Conservation (phyloP, 768 basidiomycete genomes). For the Psilocybe cubensis region DNA sequence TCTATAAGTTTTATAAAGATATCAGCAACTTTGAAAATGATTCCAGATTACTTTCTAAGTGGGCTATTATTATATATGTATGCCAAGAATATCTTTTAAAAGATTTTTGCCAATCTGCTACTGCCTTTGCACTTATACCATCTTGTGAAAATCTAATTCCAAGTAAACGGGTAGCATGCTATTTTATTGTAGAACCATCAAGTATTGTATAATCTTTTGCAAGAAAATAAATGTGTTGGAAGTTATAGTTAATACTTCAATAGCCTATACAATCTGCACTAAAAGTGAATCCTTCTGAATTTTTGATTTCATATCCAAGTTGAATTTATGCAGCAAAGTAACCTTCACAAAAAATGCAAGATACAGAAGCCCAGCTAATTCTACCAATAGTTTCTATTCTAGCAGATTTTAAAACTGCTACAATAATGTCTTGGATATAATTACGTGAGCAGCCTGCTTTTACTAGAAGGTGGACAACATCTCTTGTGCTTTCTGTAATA, state of each 20-base stretch:
- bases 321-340: constrained; percentile 27
- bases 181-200: background rate
- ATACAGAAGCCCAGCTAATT: constrained; percentile 16
- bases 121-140: constrained; percentile 23
- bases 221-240: constrained; percentile 19
- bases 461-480: constrained; percentile 18
- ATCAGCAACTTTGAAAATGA: constrained; percentile 13
- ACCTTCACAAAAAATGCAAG: constrained; percentile 21
- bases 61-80: constrained; percentile 25
- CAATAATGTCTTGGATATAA: constrained; percentile 21
- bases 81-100: constrained; percentile 15
- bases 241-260: constrained; percentile 23
- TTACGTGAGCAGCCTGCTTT: constrained; percentile 19
- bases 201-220: constrained; percentile 18
- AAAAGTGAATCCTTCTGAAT: constrained; percentile 17
- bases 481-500: constrained; percentile 21
- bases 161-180: constrained; percentile 19
- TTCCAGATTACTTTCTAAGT: constrained; percentile 19
- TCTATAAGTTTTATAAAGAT: constrained; percentile 22
- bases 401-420: constrained; percentile 16
- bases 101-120: constrained; percentile 22
- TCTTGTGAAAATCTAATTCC: constrained; percentile 22
- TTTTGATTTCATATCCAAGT: constrained; percentile 22
- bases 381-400: constrained; percentile 16
- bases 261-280: constrained; percentile 25